Evolutionary conservation across 2,329 filamentous ascomycete genomes (phyloP).

Genomic region (Harringtonia lauricola): DNA sequence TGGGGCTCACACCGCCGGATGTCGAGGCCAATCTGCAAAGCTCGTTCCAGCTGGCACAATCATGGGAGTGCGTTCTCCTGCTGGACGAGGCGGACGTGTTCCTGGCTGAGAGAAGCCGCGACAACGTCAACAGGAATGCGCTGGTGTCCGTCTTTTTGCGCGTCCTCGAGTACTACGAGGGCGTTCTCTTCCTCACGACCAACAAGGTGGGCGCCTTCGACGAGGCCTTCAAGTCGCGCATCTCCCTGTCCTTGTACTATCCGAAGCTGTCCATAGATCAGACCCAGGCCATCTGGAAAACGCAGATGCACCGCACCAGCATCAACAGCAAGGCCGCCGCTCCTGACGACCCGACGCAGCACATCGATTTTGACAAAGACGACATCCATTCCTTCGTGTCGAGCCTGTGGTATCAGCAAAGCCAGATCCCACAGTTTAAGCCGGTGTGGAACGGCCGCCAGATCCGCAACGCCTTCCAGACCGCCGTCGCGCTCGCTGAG

Average conservation of each 20-base stretch:
- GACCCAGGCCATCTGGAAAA: slow-evolving; percentile 11
- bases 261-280: slow-evolving; percentile 12
- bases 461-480: slow-evolving; percentile 22
- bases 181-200: slow-evolving; percentile 27
- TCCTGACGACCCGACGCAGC: neutral
- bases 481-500: slow-evolving; percentile 17
- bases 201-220: slow-evolving; percentile 29
- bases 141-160: slow-evolving; percentile 24
- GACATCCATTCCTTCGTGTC: slow-evolving; percentile 1
- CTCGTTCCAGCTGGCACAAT: slow-evolving; percentile 10
- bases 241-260: slow-evolving; percentile 25
- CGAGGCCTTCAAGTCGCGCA: slow-evolving; percentile 27
- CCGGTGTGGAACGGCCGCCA: slow-evolving; percentile 20
- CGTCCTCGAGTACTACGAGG: slow-evolving; percentile 22
- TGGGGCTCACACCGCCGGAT: slow-evolving; percentile 6
- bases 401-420: too few species aligned
- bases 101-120: slow-evolving; percentile 10
- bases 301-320: slow-evolving; percentile 2
- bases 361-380: slow-evolving; percentile 5
- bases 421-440: too few species aligned
- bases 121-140: slow-evolving; percentile 17
- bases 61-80: slow-evolving; percentile 14
- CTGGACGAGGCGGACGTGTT: slow-evolving; percentile 17
- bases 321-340: slow-evolving; percentile 1
- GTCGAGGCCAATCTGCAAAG: slow-evolving; percentile 17